A percentile compares a stretch with the other conserved stretches of the same genome.
phyloP scores from a whole-genome alignment of 1,284 basidiomycete genomes.

The Neotropicomus parvogracilis region DNA sequence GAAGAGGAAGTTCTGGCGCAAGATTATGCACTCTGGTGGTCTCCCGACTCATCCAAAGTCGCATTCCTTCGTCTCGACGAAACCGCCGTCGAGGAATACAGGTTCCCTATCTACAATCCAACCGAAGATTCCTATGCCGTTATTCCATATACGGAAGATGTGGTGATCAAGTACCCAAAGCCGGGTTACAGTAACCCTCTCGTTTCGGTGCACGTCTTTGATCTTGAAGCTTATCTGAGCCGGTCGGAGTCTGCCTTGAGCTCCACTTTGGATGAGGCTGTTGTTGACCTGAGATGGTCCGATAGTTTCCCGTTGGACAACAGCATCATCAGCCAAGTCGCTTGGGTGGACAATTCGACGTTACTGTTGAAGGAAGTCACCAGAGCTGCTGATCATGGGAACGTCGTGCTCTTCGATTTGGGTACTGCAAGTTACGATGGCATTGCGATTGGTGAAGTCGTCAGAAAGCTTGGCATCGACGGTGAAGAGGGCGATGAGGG shows the following conservation, averaged over 20 bases:
- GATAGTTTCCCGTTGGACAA: slow-evolving; percentile 56
- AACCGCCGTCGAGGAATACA: slow-evolving; percentile 80
- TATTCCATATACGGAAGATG: slow-evolving; percentile 74
- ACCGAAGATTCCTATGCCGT: slow-evolving; percentile 63
- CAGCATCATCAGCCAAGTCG: slow-evolving; percentile 77
- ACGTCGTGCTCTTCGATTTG: slow-evolving; percentile 73
- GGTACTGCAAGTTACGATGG: slow-evolving; percentile 26
- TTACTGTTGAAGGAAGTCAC: slow-evolving; percentile 87
- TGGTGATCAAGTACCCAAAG: slow-evolving; percentile 87
- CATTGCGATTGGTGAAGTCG: slow-evolving; percentile 50
- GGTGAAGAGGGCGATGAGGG: slow-evolving; percentile 88
- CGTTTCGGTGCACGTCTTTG: slow-evolving; percentile 82
- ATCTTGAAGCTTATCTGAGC: slow-evolving; percentile 51
- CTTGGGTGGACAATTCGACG: slow-evolving; percentile 78
- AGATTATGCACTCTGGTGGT: slow-evolving; percentile 88
- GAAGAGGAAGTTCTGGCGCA: slow-evolving; percentile 86
- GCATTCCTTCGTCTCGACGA: slow-evolving; percentile 90
- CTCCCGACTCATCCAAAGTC: slow-evolving; percentile 75
- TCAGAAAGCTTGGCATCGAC: slow-evolving; percentile 70
- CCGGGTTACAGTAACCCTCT: slow-evolving; percentile 90
- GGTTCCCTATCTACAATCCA: slow-evolving; percentile 90
- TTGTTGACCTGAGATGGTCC: slow-evolving; percentile 64
- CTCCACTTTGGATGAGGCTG: slow-evolving; percentile 43
- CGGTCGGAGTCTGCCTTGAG: slow-evolving; percentile 32
- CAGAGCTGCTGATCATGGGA: slow-evolving; percentile 74